These are phyloP conservation scores for Fomitopsis serialis DNA, from an alignment of 768 basidiomycete species.

Conservation along the genomic window DNA sequence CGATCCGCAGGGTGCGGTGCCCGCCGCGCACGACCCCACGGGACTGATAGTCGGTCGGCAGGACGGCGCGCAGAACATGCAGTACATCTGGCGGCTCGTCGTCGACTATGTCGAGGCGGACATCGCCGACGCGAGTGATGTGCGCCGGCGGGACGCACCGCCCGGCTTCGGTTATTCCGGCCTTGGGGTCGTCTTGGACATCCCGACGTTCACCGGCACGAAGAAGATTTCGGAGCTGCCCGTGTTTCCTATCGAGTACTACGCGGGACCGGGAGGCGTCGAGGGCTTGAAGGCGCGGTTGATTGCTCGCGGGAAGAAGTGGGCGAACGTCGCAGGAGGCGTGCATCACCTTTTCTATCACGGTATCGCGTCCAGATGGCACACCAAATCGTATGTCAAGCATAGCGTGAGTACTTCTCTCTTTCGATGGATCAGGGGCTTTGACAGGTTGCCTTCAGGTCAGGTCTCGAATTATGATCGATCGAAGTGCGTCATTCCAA, in stretches of 20 bases:
- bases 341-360: slow-evolving; percentile 52
- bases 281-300: slow-evolving; percentile 34
- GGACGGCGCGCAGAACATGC: slow-evolving; percentile 26
- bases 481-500: slow-evolving; percentile 42
- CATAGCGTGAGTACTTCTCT: slow-evolving; percentile 39
- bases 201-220: slow-evolving; percentile 46
- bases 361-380: slow-evolving; percentile 30
- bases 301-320: slow-evolving; percentile 45
- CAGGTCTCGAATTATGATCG: slow-evolving; percentile 56
- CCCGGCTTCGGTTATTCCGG: no score
- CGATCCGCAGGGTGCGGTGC: slow-evolving; percentile 9
- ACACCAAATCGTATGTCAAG: slow-evolving; percentile 28
- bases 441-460: slow-evolving; percentile 29
- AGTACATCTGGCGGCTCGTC: slow-evolving; percentile 38
- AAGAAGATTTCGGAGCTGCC: slow-evolving; percentile 43
- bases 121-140: neutral
- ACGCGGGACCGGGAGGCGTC: slow-evolving; percentile 35
- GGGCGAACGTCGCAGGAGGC: slow-evolving; percentile 44
- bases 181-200: no score
- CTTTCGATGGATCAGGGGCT: neutral
- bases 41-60: slow-evolving; percentile 10
- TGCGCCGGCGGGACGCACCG: neutral
- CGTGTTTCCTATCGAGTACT: slow-evolving; percentile 47
- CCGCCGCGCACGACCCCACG: slow-evolving; percentile 16
- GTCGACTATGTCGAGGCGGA: slow-evolving; percentile 49